Evolutionary conservation across 352 stramenopile species (phyloP).

Genomic region (Peronospora farinosa): DNA sequence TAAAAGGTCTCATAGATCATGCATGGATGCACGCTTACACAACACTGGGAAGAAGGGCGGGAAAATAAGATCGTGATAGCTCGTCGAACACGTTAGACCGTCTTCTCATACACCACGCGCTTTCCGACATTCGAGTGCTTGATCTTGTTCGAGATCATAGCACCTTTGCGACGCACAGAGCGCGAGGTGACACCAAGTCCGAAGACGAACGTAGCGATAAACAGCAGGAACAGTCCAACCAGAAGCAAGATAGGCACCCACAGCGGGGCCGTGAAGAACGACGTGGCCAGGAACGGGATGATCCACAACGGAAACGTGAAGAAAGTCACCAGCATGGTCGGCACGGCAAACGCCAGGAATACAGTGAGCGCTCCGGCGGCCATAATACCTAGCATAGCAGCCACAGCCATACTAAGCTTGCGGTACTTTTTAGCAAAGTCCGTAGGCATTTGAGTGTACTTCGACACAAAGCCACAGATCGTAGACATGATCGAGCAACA

Average conservation of each 20-base stretch:
- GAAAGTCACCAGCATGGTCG: slow-evolving; percentile 54
- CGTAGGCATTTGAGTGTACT: slow-evolving; percentile 46
- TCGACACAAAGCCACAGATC: slow-evolving; percentile 26
- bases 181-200: slow-evolving; percentile 69
- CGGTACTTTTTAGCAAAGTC: slow-evolving; percentile 74
- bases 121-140: slow-evolving; percentile 79
- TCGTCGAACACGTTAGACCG: slow-evolving; percentile 25
- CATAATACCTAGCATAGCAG: slow-evolving; percentile 48
- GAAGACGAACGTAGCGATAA: slow-evolving; percentile 63
- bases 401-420: slow-evolving; percentile 55
- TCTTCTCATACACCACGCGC: slow-evolving; percentile 81
- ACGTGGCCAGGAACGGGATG: slow-evolving; percentile 62
- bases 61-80: slow-evolving; percentile 1
- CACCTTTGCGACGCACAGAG: slow-evolving; percentile 70
- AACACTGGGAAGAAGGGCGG: neutral
- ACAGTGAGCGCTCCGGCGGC: slow-evolving; percentile 41
- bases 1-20: slow-evolving; percentile 13
- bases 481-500: slow-evolving; percentile 39
- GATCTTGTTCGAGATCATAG: slow-evolving; percentile 62
- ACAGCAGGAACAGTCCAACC: slow-evolving; percentile 55
- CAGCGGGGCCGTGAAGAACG: slow-evolving; percentile 75
- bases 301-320: slow-evolving; percentile 86
- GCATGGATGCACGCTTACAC: slow-evolving; percentile 11
- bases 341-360: slow-evolving; percentile 67
- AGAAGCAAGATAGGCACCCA: slow-evolving; percentile 70